Conservation (phyloP, 2,329 filamentous ascomycete genomes). For the Botryotinia convoluta region DNA sequence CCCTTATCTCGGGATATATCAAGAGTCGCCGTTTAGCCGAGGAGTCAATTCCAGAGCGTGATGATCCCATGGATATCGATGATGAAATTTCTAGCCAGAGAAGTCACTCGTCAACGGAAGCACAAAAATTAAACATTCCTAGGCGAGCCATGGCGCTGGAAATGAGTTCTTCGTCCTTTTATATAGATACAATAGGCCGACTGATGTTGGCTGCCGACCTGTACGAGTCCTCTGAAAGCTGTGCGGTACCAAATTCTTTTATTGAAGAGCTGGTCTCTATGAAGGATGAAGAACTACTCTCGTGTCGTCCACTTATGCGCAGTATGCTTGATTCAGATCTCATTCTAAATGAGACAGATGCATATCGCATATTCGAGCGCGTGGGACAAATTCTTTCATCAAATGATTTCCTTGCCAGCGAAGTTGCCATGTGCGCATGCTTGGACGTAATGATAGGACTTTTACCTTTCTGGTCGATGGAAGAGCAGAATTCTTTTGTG, state of each 20-base stretch:
- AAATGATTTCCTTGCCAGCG: slow-evolving; percentile 67
- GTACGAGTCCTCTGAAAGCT: slow-evolving; percentile 23
- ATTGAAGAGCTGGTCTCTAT: slow-evolving; percentile 50
- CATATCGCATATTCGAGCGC: slow-evolving; percentile 48
- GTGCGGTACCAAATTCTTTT: slow-evolving; percentile 50
- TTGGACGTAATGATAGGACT: slow-evolving; percentile 63
- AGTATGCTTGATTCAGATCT: slow-evolving; percentile 56
- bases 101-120: slow-evolving; percentile 46
- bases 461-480: slow-evolving; percentile 30
- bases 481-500: slow-evolving; percentile 52
- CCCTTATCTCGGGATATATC: slow-evolving; percentile 28
- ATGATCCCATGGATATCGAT: slow-evolving; percentile 66
- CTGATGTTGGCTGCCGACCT: slow-evolving; percentile 32
- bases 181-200: slow-evolving; percentile 27
- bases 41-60: slow-evolving; percentile 28
- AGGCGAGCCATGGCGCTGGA: slow-evolving; percentile 39
- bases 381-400: slow-evolving; percentile 52
- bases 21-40: slow-evolving; percentile 21
- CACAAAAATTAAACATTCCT: slow-evolving; percentile 41
- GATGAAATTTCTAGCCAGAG: slow-evolving; percentile 60
- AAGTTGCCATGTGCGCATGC: slow-evolving; percentile 66
- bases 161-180: slow-evolving; percentile 32
- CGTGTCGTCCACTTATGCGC: slow-evolving; percentile 48
- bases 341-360: slow-evolving; percentile 47
- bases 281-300: slow-evolving; percentile 53